Conservation (phyloP, 768 basidiomycete genomes). For the Dioszegia aurantiaca region DNA sequence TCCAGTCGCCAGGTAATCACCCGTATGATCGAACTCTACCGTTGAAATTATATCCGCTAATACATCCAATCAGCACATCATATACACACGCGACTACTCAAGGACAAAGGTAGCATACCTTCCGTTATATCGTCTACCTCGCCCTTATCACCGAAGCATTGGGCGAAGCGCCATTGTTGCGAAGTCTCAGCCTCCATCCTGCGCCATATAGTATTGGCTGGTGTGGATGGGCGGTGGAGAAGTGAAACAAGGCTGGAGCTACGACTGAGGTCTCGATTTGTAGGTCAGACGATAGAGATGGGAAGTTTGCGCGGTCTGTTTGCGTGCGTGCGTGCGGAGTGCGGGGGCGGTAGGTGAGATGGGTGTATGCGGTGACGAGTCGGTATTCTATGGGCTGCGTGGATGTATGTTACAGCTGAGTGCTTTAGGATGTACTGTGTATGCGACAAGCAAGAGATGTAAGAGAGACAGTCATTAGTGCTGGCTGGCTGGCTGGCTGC, state of each 20-base stretch:
- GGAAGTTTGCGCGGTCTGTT: no score
- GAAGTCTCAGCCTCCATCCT: constrained; percentile 42
- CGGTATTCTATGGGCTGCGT: no score
- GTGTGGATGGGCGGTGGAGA: not conserved
- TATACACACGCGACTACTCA: not conserved
- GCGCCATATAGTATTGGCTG: not conserved
- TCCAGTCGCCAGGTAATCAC: constrained; percentile 97
- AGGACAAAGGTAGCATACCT: constrained; percentile 59
- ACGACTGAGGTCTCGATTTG: not conserved
- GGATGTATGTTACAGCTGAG: no score
- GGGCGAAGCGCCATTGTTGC: constrained; percentile 91
- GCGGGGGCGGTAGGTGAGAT: no score
- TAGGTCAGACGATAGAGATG: no score
- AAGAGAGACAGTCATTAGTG: no score
- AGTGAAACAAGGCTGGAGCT: constrained; percentile 1
- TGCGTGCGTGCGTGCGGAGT: no score
- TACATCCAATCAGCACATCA: constrained; percentile 58
- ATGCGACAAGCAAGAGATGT: no score
- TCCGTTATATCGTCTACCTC: constrained; percentile 97
- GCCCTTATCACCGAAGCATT: constrained; percentile 99
- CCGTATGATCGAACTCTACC: constrained; percentile 98
- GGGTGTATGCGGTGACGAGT: no score
- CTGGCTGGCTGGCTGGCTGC: no score
- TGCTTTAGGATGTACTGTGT: no score
- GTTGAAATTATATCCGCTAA: constrained; percentile 99